phyloP scores from a whole-genome alignment of 2,329 filamentous ascomycete species.

The Colletotrichum liaoningense region DNA sequence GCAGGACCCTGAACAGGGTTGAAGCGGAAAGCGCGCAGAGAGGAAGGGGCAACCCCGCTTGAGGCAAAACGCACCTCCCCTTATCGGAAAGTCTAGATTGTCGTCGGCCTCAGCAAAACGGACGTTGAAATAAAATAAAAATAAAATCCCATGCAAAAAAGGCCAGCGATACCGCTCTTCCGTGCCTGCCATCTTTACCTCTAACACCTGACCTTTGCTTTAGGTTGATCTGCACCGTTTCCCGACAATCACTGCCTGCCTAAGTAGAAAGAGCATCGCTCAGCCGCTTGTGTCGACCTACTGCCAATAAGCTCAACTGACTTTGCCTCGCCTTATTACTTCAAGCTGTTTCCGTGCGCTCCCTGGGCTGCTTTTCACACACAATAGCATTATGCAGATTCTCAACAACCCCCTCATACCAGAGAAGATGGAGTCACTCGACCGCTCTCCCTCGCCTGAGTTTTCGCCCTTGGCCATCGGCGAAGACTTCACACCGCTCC shows the following conservation, averaged over 20 bases:
- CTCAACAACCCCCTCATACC: constrained; percentile 31
- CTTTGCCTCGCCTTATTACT: neutral
- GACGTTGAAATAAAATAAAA: constrained; percentile 3
- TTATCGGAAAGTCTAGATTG: constrained; percentile 37
- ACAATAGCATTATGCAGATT: constrained; percentile 30
- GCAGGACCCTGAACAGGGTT: neutral
- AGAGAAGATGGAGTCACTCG: constrained; percentile 22
- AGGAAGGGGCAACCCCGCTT: constrained; percentile 36
- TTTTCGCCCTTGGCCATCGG: constrained; percentile 63
- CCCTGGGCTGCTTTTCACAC: neutral
- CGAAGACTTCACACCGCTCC: constrained; percentile 69
- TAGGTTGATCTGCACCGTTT: neutral
- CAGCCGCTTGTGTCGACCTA: neutral
- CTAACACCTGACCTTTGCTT: neutral
- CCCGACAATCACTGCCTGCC: constrained; percentile 1
- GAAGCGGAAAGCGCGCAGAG: constrained; percentile 15
- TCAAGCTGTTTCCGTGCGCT: neutral
- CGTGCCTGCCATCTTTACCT: neutral
- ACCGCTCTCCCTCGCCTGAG: constrained; percentile 57
- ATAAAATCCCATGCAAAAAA: constrained; percentile 10
- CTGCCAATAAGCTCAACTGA: neutral
- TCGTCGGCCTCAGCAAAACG: constrained; percentile 18
- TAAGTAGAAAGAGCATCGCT: neutral
- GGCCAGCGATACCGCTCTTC: constrained; percentile 30
- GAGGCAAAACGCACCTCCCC: constrained; percentile 33